Evolutionary conservation across 176 grass and related monocot species (phyloP), one percentile per base, ranked within the genome.

Genomic region (Cenchrus purpureus): DNA sequence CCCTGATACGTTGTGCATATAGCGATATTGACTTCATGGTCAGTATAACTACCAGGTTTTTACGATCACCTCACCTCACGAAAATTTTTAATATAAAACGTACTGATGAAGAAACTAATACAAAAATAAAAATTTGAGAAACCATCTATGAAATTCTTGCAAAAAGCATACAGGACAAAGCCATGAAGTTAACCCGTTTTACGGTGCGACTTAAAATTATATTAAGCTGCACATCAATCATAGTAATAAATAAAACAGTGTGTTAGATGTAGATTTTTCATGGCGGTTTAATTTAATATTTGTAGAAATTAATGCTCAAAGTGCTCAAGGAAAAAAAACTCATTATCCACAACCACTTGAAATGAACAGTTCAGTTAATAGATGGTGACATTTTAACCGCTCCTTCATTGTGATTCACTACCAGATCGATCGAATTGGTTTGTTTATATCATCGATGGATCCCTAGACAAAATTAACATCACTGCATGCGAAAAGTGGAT

Each of bases 351-450:
- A 57, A 44, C 20, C 37, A 43, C 13, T 54, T 14, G 79, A 29
- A 8, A 31, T 60, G 67, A 58, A 16, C 31, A 11, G 19, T 59
- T 64, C 4, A 40, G 37, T 40, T 40, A 40, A 4, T 49, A 50
- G 44, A 83, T 63, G 44, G 25, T 64, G 69, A 83, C 44, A 63
- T 63, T 74, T 74, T 49, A 73, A 45, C 66, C 46, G 13, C 44
- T 56, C 22, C 3, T 12, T 57, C 42, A 16, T 81, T 82, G 59
- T 81, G 70, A 82, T 87, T 75, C 72, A 58, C 49, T 67, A 68
- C 14, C 15, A 63, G 19, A 32, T 46, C 5, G 19, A 32, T 46
- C 5, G 45, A 46, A 74, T 62, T 65, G 14, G 32, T 46, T 73
- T 73, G 19, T 46, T 10, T 25, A 20, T 57, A 57, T 57, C 54